Evolutionary conservation across 371 early-diverging fungal species (phyloP).

Genomic region (Zychaea mexicana): DNA sequence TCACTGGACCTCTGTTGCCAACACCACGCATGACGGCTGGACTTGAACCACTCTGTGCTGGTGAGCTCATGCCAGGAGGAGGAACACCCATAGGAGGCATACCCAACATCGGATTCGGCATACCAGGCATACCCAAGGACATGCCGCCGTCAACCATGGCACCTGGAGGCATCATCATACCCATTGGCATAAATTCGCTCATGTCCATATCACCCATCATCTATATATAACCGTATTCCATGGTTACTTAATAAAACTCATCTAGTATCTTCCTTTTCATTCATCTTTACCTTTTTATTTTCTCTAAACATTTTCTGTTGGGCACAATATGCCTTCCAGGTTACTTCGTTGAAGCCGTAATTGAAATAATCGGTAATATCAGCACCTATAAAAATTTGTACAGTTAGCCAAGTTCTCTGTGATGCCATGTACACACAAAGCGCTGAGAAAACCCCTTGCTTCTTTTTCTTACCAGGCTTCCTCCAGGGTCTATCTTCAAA

Average conservation of each 20-base stretch:
- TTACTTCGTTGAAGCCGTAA: slow-evolving; percentile 96
- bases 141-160: slow-evolving; percentile 78
- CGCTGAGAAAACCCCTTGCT: too few relatives aligned
- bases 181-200: slow-evolving; percentile 50
- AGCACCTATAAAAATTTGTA: slow-evolving; percentile 49
- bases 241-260: not conserved
- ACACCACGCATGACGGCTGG: slow-evolving; percentile 3
- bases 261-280: not conserved
- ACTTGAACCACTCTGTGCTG: slow-evolving; percentile 6
- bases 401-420: too few relatives aligned
- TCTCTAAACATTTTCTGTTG: slow-evolving; percentile 89
- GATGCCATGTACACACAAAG: too few relatives aligned
- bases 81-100: slow-evolving; percentile 26
- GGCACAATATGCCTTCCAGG: slow-evolving; percentile 91
- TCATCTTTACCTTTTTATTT: slow-evolving; percentile 38
- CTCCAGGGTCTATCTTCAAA: slow-evolving; percentile 97
- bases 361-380: slow-evolving; percentile 99
- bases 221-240: slow-evolving; percentile 8
- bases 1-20: not conserved
- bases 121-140: slow-evolving; percentile 23
- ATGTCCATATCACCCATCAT: slow-evolving; percentile 48
- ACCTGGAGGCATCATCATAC: slow-evolving; percentile 75
- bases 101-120: slow-evolving; percentile 29
- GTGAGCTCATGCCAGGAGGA: slow-evolving; percentile 15
- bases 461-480: slow-evolving; percentile 74